These are phyloP conservation scores for Suaeda aralocaspica DNA, from an alignment of 148 eudicot genomes.

Conservation along the genomic window DNA sequence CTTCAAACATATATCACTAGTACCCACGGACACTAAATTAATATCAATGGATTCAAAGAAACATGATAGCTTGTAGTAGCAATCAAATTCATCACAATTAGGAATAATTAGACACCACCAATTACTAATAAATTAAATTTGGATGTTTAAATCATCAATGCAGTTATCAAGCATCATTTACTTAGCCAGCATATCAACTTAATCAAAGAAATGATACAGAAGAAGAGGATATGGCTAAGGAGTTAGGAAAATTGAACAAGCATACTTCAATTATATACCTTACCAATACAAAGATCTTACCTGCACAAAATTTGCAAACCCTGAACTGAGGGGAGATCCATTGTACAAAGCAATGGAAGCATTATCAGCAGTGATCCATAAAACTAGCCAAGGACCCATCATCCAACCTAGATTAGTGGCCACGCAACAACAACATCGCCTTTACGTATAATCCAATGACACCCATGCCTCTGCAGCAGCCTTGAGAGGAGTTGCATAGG, in stretches of 20 bases:
- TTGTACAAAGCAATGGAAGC: constrained; percentile 85
- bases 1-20: not conserved
- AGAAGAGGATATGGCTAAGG: not conserved
- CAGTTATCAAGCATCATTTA: not conserved
- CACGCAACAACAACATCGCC: constrained; percentile 88
- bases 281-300: constrained; percentile 31
- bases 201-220: constrained; percentile 1
- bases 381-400: constrained; percentile 99
- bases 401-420: constrained; percentile 99
- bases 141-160: too few species aligned
- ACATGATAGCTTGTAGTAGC: not conserved
- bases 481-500: constrained; percentile 68
- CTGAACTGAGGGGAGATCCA: constrained; percentile 87
- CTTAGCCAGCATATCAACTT: not conserved
- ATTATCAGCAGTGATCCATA: constrained; percentile 74
- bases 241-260: not conserved
- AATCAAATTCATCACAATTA: not conserved
- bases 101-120: not conserved
- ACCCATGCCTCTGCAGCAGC: constrained; percentile 99
- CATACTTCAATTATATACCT: not conserved
- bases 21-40: not conserved
- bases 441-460: constrained; percentile 73
- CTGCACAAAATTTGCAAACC: constrained; percentile 93
- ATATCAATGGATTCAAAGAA: not conserved
- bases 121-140: too few species aligned